These are phyloP conservation scores for Clonostachys rosea DNA, from an alignment of 2,329 filamentous ascomycete genomes.

Conservation along the genomic window DNA sequence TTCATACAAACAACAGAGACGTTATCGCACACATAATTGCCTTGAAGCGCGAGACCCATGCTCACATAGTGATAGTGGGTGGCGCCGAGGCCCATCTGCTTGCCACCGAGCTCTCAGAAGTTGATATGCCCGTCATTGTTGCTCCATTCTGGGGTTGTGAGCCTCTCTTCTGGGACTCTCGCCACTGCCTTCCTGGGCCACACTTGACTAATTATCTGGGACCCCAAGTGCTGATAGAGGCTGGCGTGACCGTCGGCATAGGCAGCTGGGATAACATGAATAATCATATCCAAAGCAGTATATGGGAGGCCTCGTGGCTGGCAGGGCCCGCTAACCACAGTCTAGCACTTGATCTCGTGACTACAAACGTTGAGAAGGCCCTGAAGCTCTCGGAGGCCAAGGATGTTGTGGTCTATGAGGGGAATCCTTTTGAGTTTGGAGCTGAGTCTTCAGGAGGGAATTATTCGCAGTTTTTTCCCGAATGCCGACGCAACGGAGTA, in stretches of 20 bases:
- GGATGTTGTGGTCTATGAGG: background rate
- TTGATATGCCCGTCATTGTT: too few species aligned
- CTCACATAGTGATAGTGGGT: background rate
- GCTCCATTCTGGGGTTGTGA: too few species aligned
- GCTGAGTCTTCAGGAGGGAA: background rate
- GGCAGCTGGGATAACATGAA: background rate
- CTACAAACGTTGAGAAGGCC: background rate
- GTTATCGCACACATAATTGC: background rate
- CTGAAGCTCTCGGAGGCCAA: background rate
- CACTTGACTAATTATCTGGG: too few species aligned
- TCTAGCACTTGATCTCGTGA: background rate
- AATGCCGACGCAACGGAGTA: too few species aligned
- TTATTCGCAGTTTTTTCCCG: too few species aligned
- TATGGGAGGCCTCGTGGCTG: background rate
- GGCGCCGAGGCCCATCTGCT: background rate
- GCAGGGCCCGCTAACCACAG: background rate
- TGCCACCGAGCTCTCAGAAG: too few species aligned
- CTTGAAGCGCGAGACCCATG: background rate
- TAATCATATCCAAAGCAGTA: background rate
- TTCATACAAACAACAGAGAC: background rate
- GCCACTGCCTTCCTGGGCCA: too few species aligned
- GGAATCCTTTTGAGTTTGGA: background rate
- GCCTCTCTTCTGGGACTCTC: too few species aligned
- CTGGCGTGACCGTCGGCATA: background rate
- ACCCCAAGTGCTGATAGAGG: background rate